Percentiles rank a stretch among this genome's conserved stretches.
phyloP scores from a whole-genome alignment of 495 filamentous ascomycete genomes.

The Xanthoparmelia taractica region DNA sequence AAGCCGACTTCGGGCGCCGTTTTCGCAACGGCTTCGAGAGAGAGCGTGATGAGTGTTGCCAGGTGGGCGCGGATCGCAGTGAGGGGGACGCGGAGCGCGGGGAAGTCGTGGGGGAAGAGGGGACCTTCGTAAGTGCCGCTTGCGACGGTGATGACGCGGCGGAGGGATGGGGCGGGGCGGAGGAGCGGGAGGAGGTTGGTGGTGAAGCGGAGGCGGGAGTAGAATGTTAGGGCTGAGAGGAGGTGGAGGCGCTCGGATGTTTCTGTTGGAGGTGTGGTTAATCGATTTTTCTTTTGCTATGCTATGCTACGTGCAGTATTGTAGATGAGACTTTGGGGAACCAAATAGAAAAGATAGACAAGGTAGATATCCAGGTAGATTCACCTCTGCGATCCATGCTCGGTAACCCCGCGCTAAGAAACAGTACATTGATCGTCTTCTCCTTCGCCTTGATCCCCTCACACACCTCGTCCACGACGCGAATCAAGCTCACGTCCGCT shows the following conservation, averaged over 20 bases:
- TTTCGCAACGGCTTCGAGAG: slow-evolving; percentile 32
- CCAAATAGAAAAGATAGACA: no score
- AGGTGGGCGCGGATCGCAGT: slow-evolving; percentile 29
- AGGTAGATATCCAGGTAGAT: not conserved
- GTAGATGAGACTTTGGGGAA: no score
- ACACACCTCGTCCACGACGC: slow-evolving; percentile 18
- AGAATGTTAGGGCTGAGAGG: slow-evolving; percentile 32
- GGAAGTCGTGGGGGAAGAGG: slow-evolving; percentile 41
- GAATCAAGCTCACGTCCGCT: slow-evolving; percentile 14
- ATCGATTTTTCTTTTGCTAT: not conserved
- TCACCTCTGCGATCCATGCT: slow-evolving; percentile 13
- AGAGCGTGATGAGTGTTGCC: slow-evolving; percentile 28
- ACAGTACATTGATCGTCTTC: slow-evolving; percentile 27
- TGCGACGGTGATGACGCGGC: slow-evolving; percentile 50
- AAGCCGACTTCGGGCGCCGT: slow-evolving; percentile 30
- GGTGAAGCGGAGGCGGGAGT: slow-evolving; percentile 36
- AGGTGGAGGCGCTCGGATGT: slow-evolving; percentile 32
- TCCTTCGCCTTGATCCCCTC: slow-evolving; percentile 15
- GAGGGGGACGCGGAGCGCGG: slow-evolving; percentile 24
- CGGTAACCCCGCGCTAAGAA: slow-evolving; percentile 29
- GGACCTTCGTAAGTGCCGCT: slow-evolving; percentile 44
- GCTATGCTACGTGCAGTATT: no score
- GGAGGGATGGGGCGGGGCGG: slow-evolving; percentile 28
- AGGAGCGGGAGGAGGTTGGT: slow-evolving; percentile 34
- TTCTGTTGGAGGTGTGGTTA: slow-evolving; percentile 1